Base-by-base conservation (phyloP, 2,329 filamentous ascomycete genomes). In the Trichoderma pleuroti region DNA sequence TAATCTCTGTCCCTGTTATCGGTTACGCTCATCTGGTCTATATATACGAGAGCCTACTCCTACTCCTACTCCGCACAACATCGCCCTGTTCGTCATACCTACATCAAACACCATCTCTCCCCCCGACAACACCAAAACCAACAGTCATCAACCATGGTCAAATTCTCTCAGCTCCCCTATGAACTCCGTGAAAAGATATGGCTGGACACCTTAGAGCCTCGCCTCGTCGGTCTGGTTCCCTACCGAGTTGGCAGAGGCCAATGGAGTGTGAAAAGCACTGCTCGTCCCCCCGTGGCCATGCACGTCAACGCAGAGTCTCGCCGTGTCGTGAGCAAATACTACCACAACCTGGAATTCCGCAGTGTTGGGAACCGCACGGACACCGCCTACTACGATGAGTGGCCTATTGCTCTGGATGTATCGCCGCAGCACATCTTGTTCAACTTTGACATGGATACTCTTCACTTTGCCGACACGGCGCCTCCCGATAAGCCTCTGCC, bases 381-480 rank as follows among this genome's bases (percentile, higher is more conserved):
- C 3, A 10, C 12, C 14, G 26, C 3, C 6, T 26, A 26, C 24
- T 36, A 52, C 14, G 65, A 36, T 8, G n/a, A 8, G 5, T 68
- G 64, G 64, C 64, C 39, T 21, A 26, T 68, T 32, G 65, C 52
- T 30, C 21, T 68, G 39, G 65, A 68, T 46, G 30, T 56, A 11
- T 36, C 54, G 39, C 65, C 65, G 5, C 42, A 18, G 5, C 42
- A 18, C 26, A 68, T 68, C n/a, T 28, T 61, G 1, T 68, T 68
- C 65, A 68, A 68, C 65, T 68, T 68, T 61, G 65, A 68, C 14
- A 28, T 68, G 9, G 65, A 68, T 30, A 68, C 65, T 9, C 65
- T 68, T 12, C 65, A 68, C 39, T 68, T 68, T 68, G 65, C 56
- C 28, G 65, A 68, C 9, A 36, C 26, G 56, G 46, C 39, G 12